Evolutionary conservation across 495 filamentous ascomycete species (phyloP), one percentile per base, ranked within the genome.

Genomic region (Penicillium goetzii): DNA sequence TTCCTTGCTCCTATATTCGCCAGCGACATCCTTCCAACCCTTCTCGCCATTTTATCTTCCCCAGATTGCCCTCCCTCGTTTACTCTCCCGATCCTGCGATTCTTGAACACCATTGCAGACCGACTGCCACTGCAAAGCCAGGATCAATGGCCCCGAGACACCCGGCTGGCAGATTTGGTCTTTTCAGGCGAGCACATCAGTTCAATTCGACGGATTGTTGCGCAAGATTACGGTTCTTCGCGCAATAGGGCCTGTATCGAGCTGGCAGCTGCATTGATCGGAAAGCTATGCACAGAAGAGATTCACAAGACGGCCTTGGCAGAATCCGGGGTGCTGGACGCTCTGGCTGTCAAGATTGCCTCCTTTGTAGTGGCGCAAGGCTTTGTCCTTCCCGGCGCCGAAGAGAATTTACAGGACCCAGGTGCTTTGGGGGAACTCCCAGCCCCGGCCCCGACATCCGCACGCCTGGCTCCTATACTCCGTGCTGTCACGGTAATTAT

Each of bases 401-500:
- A 85, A 41, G 63, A 66, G 8, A 74, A 75, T 69, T 58, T 81
- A 19, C 69, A 69, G 21, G 68, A 74, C 30, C 68, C 72, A 11
- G 74, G 72, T 26, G 66, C 74, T 36, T 68, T 80, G 19, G 73
- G 71, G 17, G 64, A 71, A 17, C 61, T 82, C 15, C 74, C 78
- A 36, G 74, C 77, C 11, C 83, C 88, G 43, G 85, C 91, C 8
- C 84, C 88, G 1, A 76, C 75, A 30, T 78, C 80, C 11, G 81
- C 83, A n/a, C 82, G 85, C 34, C 75, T 97, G 47, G 82, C 88
- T 8, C 82, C 86, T 30, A 84, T 96, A 50, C 76, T 99, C n/a
- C 89, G 92, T 60, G 91, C 93, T 1, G 86, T 96, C 49, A 85
- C 88, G 12, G 83, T 86, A 43, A 93, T 98, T 47, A 86, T 97